Conservation (phyloP, 2,329 filamentous ascomycete species). For the Lecanosticta acicola region DNA sequence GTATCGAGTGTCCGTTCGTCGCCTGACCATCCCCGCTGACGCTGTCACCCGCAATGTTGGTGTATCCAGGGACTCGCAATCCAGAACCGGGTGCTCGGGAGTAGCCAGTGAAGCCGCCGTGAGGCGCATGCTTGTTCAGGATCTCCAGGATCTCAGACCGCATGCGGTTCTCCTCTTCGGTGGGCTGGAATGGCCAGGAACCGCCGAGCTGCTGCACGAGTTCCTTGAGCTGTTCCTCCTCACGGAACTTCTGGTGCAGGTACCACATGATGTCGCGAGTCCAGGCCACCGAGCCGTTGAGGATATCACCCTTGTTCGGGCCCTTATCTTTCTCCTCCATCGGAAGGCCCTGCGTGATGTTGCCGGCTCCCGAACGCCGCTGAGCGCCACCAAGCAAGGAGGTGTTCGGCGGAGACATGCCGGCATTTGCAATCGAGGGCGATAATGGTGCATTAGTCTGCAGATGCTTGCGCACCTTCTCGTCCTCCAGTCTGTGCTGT, state of each 20-base stretch:
- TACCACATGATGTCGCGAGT: constrained; percentile 98
- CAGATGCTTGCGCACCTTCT: constrained; percentile 92
- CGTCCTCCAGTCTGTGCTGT: constrained; percentile 85
- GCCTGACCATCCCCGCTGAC: constrained; percentile 55
- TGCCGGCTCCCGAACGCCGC: constrained; percentile 61
- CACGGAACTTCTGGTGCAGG: constrained; percentile 79
- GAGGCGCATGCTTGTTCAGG: constrained; percentile 70
- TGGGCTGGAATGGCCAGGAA: constrained; percentile 71
- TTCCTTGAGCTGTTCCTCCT: constrained; percentile 80
- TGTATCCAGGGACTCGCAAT: constrained; percentile 86
- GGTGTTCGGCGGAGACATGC: constrained; percentile 66
- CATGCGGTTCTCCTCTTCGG: constrained; percentile 93
- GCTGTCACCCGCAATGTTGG: constrained; percentile 80
- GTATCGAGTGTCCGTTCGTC: constrained; percentile 22
- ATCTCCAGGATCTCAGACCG: constrained; percentile 85
- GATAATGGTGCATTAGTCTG: constrained; percentile 87
- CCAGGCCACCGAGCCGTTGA: constrained; percentile 96
- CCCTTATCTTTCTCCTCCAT: constrained; percentile 98
- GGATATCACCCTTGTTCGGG: constrained; percentile 96
- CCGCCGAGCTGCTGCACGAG: constrained; percentile 67
- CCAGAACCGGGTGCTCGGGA: constrained; percentile 77
- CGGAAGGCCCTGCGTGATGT: constrained; percentile 86
- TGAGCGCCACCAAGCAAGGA: constrained; percentile 77
- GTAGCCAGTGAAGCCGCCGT: constrained; percentile 64
- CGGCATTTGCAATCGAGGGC: constrained; percentile 64